phyloP scores from a whole-genome alignment of 345 rosid genomes.

The Excoecaria cochinchinensis region DNA sequence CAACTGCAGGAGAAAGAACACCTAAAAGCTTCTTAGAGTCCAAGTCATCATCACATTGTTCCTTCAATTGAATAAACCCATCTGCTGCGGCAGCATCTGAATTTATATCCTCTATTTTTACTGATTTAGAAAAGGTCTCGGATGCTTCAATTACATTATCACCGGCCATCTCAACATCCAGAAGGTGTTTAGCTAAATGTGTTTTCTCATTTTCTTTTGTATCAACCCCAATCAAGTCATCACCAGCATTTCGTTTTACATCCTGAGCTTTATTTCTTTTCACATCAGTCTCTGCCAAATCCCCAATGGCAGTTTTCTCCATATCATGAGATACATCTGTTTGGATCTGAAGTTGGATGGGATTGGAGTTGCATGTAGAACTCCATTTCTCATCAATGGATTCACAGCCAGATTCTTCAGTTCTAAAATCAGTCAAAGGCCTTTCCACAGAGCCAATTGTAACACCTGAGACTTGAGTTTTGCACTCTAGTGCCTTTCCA shows the following conservation, averaged over 20 bases:
- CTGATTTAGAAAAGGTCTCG: slow-evolving; percentile 26
- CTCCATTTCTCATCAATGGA: slow-evolving; percentile 16
- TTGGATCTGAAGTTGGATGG: slow-evolving; percentile 20
- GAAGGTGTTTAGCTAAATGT: slow-evolving; percentile 5
- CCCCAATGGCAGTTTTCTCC: slow-evolving; percentile 16
- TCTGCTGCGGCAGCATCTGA: slow-evolving; percentile 35
- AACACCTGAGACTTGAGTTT: slow-evolving; percentile 21
- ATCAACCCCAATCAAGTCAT: slow-evolving; percentile 17
- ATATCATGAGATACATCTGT: slow-evolving; percentile 22
- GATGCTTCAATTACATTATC: slow-evolving; percentile 17
- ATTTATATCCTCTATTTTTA: slow-evolving; percentile 26
- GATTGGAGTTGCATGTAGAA: slow-evolving; percentile 21
- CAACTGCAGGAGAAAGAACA: slow-evolving; percentile 30
- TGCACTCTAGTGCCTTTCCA: slow-evolving; percentile 21
- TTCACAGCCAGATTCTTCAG: slow-evolving; percentile 22
- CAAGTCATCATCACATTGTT: slow-evolving; percentile 32
- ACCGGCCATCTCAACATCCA: slow-evolving; percentile 13
- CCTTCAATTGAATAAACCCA: slow-evolving; percentile 38
- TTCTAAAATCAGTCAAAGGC: slow-evolving; percentile 9
- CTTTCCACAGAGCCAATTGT: slow-evolving; percentile 12
- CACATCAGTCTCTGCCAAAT: slow-evolving; percentile 20
- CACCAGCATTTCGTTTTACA: slow-evolving; percentile 15
- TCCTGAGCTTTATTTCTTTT: slow-evolving; percentile 18
- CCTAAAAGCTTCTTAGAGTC: slow-evolving; percentile 24
- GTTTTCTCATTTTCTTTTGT: slow-evolving; percentile 16